Evolutionary conservation across 2,329 filamentous ascomycete species (phyloP), one percentile per base, ranked within the genome.

Genomic region (Macrophomina tecta): DNA sequence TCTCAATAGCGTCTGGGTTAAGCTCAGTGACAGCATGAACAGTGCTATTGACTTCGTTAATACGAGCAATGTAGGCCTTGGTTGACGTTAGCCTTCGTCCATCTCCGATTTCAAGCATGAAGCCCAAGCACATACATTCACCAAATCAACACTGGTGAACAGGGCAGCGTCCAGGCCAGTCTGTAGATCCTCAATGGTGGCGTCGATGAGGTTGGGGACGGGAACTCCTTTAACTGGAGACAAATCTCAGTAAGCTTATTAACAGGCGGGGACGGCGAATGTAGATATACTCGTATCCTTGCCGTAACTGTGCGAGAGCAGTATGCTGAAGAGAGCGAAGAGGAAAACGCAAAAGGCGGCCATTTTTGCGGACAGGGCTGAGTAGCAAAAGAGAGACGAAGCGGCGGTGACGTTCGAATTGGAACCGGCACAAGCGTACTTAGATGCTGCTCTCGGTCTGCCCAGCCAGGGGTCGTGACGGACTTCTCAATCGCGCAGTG

Each of bases 81-180:
- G 23, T 1, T 28, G 5, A 12, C 12, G 60, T n/a, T 16, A 69
- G 16, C 69, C 73, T 72, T 36, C 73, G 64, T n/a, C 2, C 72
- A 65, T n/a, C 2, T 5, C 42, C 46, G 8, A 12, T 46, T 45
- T 23, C 30, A 28, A n/a, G 6, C 28, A 28, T 14, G 34, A 14
- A 32, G 42, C 5, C 32, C 11, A 4, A 28, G 61, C 28, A 56
- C 69, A 30, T 58, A 79, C 79, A 67, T 76, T 79, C 52, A 87
- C 86, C 18, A 89, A 76, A 66, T 88, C 84, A n/a, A 84, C 82
- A 70, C 85, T 87, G 1, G 82, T 86, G 69, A 86, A 88, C n/a
- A 80, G 76, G 2, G 81, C 81, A 18, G 75, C 75, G 52, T 83
- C 78, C 9, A 88, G 75, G 1, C 86, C 86, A 48, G 74, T 71